phyloP scores from a whole-genome alignment of 768 basidiomycete genomes.

The Inosperma sp. region DNA sequence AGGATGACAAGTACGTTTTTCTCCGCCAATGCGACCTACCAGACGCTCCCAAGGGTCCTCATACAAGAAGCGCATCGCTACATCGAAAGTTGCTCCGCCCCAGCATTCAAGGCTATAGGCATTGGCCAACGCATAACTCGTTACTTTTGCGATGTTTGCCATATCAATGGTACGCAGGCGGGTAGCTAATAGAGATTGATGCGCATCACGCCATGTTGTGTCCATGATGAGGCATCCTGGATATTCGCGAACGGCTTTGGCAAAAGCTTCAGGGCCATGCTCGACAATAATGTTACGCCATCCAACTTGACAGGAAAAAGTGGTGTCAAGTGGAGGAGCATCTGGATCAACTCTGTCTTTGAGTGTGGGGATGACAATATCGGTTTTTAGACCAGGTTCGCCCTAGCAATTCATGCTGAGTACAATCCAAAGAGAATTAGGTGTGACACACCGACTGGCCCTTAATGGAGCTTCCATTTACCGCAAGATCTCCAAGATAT shows the following conservation, averaged over 20 bases:
- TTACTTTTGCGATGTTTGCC: slow-evolving; percentile 98
- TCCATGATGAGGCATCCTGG: slow-evolving; percentile 96
- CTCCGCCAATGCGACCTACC: slow-evolving; percentile 41
- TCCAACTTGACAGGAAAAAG: slow-evolving; percentile 77
- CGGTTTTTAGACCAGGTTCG: slow-evolving; percentile 90
- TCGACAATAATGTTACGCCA: slow-evolving; percentile 99
- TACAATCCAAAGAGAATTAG: not conserved
- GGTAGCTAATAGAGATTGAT: slow-evolving; percentile 96
- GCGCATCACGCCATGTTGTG: slow-evolving; percentile 99
- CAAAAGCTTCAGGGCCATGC: slow-evolving; percentile 95
- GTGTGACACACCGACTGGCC: slow-evolving; percentile 61
- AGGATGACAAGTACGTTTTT: slow-evolving; percentile 9
- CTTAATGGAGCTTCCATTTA: slow-evolving; percentile 97
- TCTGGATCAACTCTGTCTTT: slow-evolving; percentile 73
- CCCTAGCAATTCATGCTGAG: slow-evolving; percentile 43
- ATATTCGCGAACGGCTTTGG: slow-evolving; percentile 95
- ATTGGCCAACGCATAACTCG: slow-evolving; percentile 89
- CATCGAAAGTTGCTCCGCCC: slow-evolving; percentile 99
- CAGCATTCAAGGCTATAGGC: slow-evolving; percentile 98
- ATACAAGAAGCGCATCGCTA: slow-evolving; percentile 98
- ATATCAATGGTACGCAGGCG: slow-evolving; percentile 95
- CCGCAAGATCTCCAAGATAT: slow-evolving; percentile 95
- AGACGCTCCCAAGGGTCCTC: slow-evolving; percentile 99
- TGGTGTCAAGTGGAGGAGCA: slow-evolving; percentile 71
- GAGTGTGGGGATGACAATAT: slow-evolving; percentile 79